Percentiles rank a stretch among this genome's conserved stretches.
phyloP scores from a whole-genome alignment of 257 asterid species.

The Knoxia roxburghii region DNA sequence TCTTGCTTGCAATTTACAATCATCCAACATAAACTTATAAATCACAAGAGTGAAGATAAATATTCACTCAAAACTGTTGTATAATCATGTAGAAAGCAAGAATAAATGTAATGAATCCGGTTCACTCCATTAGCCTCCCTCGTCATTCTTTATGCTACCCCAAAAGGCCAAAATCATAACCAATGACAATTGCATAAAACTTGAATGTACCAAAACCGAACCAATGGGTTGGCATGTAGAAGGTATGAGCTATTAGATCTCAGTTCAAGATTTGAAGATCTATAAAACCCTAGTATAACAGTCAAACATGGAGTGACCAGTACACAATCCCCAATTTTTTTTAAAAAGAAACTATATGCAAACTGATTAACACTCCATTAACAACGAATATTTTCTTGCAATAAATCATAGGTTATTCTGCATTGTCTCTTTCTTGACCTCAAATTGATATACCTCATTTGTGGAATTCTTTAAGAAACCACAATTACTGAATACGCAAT shows the following conservation, averaged over 20 bases:
- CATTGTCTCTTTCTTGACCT: not conserved
- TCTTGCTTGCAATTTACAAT: no score
- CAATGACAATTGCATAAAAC: no score
- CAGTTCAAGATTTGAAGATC: slow-evolving; percentile 19
- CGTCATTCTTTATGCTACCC: no score
- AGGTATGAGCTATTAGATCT: slow-evolving; percentile 19
- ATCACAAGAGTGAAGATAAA: no score
- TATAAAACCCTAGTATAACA: slow-evolving; percentile 24
- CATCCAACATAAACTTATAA: no score
- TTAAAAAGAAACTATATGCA: not conserved
- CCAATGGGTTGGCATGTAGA: slow-evolving; percentile 16
- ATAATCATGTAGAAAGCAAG: no score
- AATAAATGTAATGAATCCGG: no score
- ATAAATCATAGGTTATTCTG: not conserved
- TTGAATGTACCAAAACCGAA: no score
- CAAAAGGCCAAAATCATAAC: no score
- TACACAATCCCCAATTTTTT: not conserved
- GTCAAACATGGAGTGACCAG: slow-evolving; percentile 16
- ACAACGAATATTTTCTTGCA: not conserved
- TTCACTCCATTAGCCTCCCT: no score
- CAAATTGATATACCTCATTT: not conserved
- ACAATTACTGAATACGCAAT: no score
- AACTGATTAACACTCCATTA: not conserved
- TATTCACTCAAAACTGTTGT: no score
- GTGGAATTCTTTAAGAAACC: not conserved